Conservation (phyloP, 2,329 filamentous ascomycete species). For the Fusarium pilosicola region DNA sequence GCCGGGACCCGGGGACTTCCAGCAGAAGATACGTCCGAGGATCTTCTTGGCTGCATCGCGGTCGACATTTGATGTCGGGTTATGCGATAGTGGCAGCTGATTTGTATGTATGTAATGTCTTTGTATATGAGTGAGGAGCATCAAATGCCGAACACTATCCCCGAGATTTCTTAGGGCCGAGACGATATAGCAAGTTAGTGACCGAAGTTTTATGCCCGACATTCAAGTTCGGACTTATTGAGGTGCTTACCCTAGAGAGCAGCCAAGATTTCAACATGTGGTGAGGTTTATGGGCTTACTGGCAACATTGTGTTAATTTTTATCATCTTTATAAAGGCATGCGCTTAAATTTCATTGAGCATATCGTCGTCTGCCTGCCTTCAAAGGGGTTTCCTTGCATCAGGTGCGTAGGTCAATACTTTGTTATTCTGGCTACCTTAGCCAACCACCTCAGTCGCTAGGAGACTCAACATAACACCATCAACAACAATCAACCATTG, state of each 20-base stretch:
- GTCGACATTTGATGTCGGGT: background rate
- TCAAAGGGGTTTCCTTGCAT: background rate
- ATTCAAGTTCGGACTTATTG: slow-evolving; percentile 15
- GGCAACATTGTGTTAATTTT: background rate
- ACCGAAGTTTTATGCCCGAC: slow-evolving; percentile 23
- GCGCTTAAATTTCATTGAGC: no score
- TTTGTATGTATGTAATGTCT: background rate
- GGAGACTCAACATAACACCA: background rate
- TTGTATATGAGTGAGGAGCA: slow-evolving; percentile 23
- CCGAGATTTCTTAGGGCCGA: slow-evolving; percentile 25
- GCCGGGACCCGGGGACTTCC: background rate
- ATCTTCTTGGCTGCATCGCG: background rate
- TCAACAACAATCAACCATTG: background rate
- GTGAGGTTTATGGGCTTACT: no score
- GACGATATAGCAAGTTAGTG: no score
- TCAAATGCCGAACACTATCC: slow-evolving; percentile 27
- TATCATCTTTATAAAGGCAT: no score
- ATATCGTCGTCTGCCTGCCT: background rate
- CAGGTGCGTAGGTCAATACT: no score
- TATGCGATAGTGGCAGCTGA: background rate
- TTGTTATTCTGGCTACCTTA: background rate
- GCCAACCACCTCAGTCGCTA: background rate
- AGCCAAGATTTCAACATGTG: no score
- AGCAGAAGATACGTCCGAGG: slow-evolving; percentile 6
- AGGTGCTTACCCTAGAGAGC: no score